Base-by-base conservation (phyloP, 2,329 filamentous ascomycete genomes). In the Trichoderma hamatum region DNA sequence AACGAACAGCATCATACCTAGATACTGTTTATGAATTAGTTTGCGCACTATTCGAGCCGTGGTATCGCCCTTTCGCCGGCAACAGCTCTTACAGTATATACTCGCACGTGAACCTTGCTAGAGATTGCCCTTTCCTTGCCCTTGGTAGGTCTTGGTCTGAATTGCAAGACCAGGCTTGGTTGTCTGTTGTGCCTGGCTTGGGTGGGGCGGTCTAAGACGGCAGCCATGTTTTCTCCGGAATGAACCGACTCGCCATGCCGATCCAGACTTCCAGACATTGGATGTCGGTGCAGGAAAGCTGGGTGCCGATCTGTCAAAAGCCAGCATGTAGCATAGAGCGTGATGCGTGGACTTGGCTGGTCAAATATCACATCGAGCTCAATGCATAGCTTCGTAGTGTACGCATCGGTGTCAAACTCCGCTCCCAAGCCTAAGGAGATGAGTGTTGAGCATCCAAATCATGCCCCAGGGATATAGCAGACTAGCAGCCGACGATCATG, bases 151-250 rank as follows among this genome's bases (percentile, higher is more conserved):
- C 16, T 43, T 36, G 26, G 14, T 43, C 39, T 34, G 19, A 19
- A 28, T 28, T 5, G 21, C 9, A 26, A 39, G 24, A 36, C 24
- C 21, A 21, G 9, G 19, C n/a, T 34, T 43, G 55, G 39, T 26
- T 30, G 28, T 34, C 39, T 43, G 10, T 19, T 24, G 26, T 30
- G 34, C 59, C 16, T 43, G 32, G 24, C 6, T 59, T 30, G 34
- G 36, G 64, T 67, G 54, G 52, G 54, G 64, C 49, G 36, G 24
- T 14, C 55, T 49, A 32, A 11, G 28, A 13, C 63, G 64, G 21
- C 63, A 54, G 54, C 36, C 54, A n/a, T 59, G 64, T 51, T 55
- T 39, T 36, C 36, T 67, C 64, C 64, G 64, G 64, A 67, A 55
- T 32, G 39, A 59, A 32, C 64, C 64, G 64, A 59, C 36, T 46